Conservation (phyloP, 1,139 yeast genomes). For the Saccharomyces hybrid region DNA sequence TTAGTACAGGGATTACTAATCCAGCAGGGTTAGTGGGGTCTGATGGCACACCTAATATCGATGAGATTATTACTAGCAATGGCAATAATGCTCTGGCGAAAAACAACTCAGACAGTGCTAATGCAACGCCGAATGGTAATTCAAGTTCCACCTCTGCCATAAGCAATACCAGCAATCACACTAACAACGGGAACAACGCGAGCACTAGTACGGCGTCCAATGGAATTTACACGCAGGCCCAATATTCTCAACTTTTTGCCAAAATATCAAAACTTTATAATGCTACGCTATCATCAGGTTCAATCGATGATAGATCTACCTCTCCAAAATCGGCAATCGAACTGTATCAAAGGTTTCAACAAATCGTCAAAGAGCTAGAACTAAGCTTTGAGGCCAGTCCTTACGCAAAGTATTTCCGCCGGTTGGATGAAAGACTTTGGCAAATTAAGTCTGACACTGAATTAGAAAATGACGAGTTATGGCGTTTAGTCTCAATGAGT, state of each 20-base stretch:
- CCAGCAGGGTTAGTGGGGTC: conserved; percentile 1
- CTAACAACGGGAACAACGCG: conserved; percentile 2
- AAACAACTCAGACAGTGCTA: background rate
- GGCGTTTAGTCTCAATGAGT: conserved; percentile 26
- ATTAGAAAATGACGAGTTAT: conserved; percentile 22
- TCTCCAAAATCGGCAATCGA: conserved; percentile 31
- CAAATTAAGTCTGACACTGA: conserved; percentile 28
- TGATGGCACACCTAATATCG: conserved; percentile 5
- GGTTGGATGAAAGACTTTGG: conserved; percentile 25
- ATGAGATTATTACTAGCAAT: background rate
- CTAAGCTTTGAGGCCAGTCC: conserved; percentile 28
- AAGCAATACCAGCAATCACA: conserved; percentile 8
- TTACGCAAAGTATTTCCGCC: conserved; percentile 28
- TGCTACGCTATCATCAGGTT: conserved; percentile 20
- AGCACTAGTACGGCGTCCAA: conserved; percentile 4
- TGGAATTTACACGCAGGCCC: conserved; percentile 11
- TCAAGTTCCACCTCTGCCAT: background rate
- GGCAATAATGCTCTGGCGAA: conserved; percentile 1
- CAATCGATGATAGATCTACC: conserved; percentile 25
- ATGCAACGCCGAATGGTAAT: conserved; percentile 13
- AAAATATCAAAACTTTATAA: conserved; percentile 27
- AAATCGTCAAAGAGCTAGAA: conserved; percentile 28
- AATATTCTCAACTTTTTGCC: conserved; percentile 18
- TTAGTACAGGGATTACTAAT: background rate
- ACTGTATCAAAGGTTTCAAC: conserved; percentile 30